These are phyloP conservation scores for Laetiporus sulphureus DNA, from an alignment of 1,284 basidiomycete genomes.

Conservation along the genomic window DNA sequence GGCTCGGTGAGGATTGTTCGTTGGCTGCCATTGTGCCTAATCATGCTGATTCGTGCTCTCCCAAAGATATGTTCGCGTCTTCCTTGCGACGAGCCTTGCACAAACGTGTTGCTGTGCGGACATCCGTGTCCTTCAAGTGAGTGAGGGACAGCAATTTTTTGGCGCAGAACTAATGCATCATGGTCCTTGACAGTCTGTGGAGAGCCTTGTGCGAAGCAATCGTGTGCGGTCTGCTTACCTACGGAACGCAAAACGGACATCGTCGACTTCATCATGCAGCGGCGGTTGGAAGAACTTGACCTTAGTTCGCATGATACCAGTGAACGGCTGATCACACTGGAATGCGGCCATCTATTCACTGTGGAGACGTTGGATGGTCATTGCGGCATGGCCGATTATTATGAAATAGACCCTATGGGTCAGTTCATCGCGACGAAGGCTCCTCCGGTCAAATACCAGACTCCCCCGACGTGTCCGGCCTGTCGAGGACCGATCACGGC, in stretches of 20 bases:
- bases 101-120: constrained; percentile 42
- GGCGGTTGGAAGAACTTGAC: constrained; percentile 44
- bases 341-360: constrained; percentile 63
- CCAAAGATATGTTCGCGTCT: constrained; percentile 57
- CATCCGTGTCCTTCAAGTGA: constrained; percentile 62
- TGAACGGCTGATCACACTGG: constrained; percentile 55
- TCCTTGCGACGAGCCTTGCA: constrained; percentile 59
- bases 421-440: constrained; percentile 36
- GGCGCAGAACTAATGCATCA: no score
- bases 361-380: constrained; percentile 66
- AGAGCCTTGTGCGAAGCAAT: constrained; percentile 52
- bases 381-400: constrained; percentile 49
- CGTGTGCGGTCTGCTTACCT: constrained; percentile 47
- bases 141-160: no score
- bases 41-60: neutral
- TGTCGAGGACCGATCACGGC: constrained; percentile 46
- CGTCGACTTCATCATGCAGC: constrained; percentile 55
- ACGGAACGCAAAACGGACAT: constrained; percentile 35
- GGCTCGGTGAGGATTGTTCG: constrained; percentile 48
- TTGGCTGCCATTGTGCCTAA: neutral
- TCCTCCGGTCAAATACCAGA: constrained; percentile 36
- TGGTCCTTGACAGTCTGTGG: constrained; percentile 47
- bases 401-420: constrained; percentile 31
- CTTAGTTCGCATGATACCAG: constrained; percentile 35
- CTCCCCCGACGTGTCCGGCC: constrained; percentile 49